phyloP scores from a whole-genome alignment of 164 flowering plant species.

The Umbilicus rupestris region DNA sequence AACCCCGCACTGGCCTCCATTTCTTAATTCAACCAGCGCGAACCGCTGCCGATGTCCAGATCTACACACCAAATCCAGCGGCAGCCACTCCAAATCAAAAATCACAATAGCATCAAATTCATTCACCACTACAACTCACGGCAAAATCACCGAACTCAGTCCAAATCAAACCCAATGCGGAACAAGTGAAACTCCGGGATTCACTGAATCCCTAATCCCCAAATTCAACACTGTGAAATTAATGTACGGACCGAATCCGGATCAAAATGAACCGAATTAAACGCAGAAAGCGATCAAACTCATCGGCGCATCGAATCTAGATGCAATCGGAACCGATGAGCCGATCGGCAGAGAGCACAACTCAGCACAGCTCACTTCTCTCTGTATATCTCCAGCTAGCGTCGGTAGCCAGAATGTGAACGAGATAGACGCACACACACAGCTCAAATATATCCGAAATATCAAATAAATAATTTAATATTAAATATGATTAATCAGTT shows the following conservation, averaged over 20 bases:
- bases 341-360: background rate
- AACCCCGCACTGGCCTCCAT: constrained; percentile 14
- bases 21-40: background rate
- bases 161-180: background rate
- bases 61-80: background rate
- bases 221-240: background rate
- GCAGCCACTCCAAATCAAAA: no score
- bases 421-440: background rate
- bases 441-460: background rate
- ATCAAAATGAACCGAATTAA: background rate
- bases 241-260: background rate
- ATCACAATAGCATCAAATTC: no score
- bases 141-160: background rate
- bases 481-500: background rate
- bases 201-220: background rate
- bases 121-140: background rate
- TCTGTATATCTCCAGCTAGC: background rate
- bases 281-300: background rate
- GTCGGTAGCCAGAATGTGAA: background rate
- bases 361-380: background rate
- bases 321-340: background rate
- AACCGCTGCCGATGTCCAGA: background rate
- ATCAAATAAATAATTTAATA: background rate
- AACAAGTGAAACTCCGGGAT: background rate
- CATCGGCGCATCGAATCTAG: background rate